A percentile compares a stretch with the other conserved stretches of the same genome.
These are phyloP conservation scores for Populus trichocarpa DNA, from an alignment of 441 rosid species.

Conservation along the genomic window DNA sequence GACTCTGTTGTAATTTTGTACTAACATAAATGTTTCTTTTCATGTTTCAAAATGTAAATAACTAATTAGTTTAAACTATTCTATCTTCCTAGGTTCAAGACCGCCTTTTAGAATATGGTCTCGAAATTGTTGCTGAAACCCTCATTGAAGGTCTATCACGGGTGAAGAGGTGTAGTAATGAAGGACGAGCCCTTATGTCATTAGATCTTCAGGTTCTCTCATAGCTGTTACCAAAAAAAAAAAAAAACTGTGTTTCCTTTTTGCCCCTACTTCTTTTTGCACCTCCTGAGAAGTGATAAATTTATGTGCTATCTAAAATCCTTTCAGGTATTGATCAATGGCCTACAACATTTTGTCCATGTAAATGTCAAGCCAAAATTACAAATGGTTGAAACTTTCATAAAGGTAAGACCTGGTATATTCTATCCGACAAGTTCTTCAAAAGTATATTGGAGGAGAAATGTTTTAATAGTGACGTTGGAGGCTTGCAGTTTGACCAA, in stretches of 20 bases:
- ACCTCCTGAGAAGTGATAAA: neutral
- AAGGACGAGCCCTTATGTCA: constrained; percentile 93
- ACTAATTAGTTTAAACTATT: constrained; percentile 7
- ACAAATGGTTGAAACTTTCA: constrained; percentile 74
- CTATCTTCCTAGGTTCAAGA: constrained; percentile 62
- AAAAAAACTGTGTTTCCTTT: no score
- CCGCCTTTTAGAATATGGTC: constrained; percentile 72
- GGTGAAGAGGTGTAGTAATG: constrained; percentile 90
- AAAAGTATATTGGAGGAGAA: neutral
- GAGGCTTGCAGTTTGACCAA: neutral
- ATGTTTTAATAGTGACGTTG: neutral
- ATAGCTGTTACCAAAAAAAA: neutral
- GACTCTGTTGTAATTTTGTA: neutral
- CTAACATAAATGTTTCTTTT: neutral
- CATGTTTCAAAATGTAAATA: neutral
- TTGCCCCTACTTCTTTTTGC: neutral
- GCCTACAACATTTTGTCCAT: constrained; percentile 79
- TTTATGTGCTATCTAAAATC: constrained; percentile 1
- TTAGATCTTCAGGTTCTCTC: constrained; percentile 83
- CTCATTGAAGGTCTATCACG: constrained; percentile 94
- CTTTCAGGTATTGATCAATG: constrained; percentile 82
- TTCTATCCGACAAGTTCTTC: neutral
- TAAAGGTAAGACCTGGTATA: constrained; percentile 52
- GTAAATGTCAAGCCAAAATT: constrained; percentile 71
- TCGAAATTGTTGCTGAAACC: constrained; percentile 87